Conservation (phyloP, 1,139 yeast genomes). For the Suhomyces bribrorum region DNA sequence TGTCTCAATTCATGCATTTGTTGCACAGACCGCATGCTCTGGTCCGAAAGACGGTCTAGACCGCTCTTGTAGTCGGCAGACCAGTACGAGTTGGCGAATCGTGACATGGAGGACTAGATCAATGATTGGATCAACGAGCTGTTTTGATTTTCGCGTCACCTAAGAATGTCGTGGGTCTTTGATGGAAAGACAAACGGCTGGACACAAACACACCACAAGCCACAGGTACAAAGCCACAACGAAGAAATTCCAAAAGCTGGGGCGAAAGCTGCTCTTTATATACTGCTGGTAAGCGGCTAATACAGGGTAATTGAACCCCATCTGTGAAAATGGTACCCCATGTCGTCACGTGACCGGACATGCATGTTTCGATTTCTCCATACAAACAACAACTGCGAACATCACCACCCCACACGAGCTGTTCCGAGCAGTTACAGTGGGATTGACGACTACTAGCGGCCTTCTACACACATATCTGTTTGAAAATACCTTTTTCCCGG, state of each 20-base stretch:
- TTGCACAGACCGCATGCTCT: slow-evolving; percentile 34
- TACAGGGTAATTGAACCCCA: too few relatives aligned
- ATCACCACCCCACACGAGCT: background rate
- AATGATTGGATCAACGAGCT: background rate
- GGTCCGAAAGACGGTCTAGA: slow-evolving; percentile 32
- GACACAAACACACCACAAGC: background rate
- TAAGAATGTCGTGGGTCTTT: too few relatives aligned
- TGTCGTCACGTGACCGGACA: background rate
- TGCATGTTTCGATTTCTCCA: background rate
- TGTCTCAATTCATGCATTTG: slow-evolving; percentile 47
- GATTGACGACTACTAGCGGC: too few relatives aligned
- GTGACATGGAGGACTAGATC: slow-evolving; percentile 13
- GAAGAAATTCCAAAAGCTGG: too few relatives aligned
- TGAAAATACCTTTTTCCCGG: too few relatives aligned
- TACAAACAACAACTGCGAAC: background rate
- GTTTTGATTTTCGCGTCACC: background rate
- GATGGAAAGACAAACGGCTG: background rate
- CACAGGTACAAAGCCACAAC: too few relatives aligned
- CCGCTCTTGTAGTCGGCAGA: slow-evolving; percentile 46
- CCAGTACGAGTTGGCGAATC: slow-evolving; percentile 42
- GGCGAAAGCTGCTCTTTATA: too few relatives aligned
- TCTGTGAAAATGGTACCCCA: background rate
- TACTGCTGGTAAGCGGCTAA: too few relatives aligned
- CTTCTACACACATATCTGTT: too few relatives aligned
- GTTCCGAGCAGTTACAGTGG: too few relatives aligned